Evolutionary conservation across 148 eudicot genomes (phyloP).

Genomic region (Amaranthus palmeri): DNA sequence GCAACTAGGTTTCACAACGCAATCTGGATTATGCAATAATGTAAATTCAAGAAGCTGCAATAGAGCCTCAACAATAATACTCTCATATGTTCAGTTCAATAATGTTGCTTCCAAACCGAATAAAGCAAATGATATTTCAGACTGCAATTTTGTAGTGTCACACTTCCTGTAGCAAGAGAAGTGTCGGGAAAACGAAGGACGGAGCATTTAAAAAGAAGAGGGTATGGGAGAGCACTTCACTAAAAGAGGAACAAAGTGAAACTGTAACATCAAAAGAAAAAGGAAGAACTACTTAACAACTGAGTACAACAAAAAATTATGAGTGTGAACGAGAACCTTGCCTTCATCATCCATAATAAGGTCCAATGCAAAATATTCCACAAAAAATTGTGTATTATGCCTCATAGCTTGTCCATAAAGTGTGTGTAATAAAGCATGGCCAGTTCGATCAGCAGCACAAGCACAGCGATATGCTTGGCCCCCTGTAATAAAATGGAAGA

Average conservation of each 20-base stretch:
- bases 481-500: constrained; percentile 37
- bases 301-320: not conserved
- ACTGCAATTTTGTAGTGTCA: no score
- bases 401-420: constrained; percentile 98
- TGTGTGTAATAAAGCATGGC: constrained; percentile 92
- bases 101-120: not conserved
- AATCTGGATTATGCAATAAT: not conserved
- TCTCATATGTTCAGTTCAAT: not conserved
- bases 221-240: no score
- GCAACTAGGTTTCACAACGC: not conserved
- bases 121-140: no score
- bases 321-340: constrained; percentile 19
- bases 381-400: constrained; percentile 97
- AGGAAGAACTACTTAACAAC: not conserved
- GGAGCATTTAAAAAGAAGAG: no score
- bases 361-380: constrained; percentile 96
- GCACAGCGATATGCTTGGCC: constrained; percentile 99
- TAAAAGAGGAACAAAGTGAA: no score
- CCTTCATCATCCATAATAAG: constrained; percentile 90
- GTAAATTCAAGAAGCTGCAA: not conserved
- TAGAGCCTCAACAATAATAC: not conserved
- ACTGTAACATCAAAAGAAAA: not conserved
- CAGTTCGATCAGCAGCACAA: constrained; percentile 99
- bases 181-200: no score
- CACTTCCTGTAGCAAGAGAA: no score